phyloP scores from a whole-genome alignment of 2,329 filamentous ascomycete genomes.

The Helminthosporium solani region DNA sequence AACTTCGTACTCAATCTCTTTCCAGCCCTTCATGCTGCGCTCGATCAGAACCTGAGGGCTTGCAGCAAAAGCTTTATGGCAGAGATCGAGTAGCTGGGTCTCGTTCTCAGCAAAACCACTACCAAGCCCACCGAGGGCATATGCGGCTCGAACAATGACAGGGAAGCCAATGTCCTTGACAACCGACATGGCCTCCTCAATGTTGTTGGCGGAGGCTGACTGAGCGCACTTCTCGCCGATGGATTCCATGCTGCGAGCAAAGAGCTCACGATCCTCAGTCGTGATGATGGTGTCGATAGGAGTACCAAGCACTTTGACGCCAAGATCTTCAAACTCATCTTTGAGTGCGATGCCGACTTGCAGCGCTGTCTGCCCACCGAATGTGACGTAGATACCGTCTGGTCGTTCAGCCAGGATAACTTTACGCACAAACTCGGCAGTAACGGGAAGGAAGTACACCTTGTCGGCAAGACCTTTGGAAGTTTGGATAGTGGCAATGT shows the following conservation, averaged over 20 bases:
- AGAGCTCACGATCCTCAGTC: slow-evolving; percentile 95
- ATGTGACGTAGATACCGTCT: slow-evolving; percentile 96
- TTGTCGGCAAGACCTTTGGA: slow-evolving; percentile 97
- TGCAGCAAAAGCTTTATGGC: slow-evolving; percentile 90
- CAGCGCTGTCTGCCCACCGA: slow-evolving; percentile 96
- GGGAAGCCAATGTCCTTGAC: slow-evolving; percentile 93
- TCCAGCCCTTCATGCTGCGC: slow-evolving; percentile 99
- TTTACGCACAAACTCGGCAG: slow-evolving; percentile 94
- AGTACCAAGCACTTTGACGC: slow-evolving; percentile 92
- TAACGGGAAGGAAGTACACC: slow-evolving; percentile 97
- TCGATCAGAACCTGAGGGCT: slow-evolving; percentile 96
- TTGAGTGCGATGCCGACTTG: slow-evolving; percentile 96
- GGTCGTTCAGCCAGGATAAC: slow-evolving; percentile 93
- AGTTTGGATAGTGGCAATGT: slow-evolving; percentile 98
- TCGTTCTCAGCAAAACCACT: slow-evolving; percentile 94
- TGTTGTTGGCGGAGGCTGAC: slow-evolving; percentile 85
- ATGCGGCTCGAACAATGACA: slow-evolving; percentile 94
- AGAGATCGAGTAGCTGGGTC: slow-evolving; percentile 77
- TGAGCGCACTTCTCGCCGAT: slow-evolving; percentile 98
- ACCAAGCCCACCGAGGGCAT: slow-evolving; percentile 90
- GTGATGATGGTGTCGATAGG: slow-evolving; percentile 98
- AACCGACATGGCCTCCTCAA: slow-evolving; percentile 84
- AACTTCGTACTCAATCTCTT: slow-evolving; percentile 98
- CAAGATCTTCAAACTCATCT: slow-evolving; percentile 90
- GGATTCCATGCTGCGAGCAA: slow-evolving; percentile 96